Percentiles rank a stretch among this genome's conserved stretches.
phyloP scores from a whole-genome alignment of 2,329 filamentous ascomycete genomes.

The Aspergillus pseudonomiae region DNA sequence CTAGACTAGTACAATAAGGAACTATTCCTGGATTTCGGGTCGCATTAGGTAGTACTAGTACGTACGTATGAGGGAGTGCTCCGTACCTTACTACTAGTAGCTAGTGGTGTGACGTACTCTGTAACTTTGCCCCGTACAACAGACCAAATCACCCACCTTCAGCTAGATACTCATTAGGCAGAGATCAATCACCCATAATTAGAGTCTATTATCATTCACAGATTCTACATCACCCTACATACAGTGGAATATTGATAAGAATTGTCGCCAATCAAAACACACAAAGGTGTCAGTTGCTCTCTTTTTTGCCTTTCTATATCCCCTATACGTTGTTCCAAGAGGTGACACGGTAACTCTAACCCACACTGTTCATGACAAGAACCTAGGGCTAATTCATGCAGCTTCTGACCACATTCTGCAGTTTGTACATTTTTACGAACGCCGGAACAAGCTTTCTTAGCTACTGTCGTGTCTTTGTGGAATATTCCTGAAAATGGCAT shows the following conservation, averaged over 20 bases:
- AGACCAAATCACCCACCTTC: background rate
- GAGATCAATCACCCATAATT: background rate
- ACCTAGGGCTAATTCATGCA: background rate
- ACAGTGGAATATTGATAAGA: background rate
- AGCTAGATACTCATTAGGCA: background rate
- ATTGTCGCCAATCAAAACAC: background rate
- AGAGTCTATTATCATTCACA: background rate
- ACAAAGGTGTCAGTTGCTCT: background rate
- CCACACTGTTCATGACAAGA: background rate
- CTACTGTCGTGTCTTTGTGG: background rate
- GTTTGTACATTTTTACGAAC: background rate
- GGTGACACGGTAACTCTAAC: background rate
- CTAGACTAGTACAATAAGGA: background rate
- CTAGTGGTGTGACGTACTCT: background rate
- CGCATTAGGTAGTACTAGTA: too few relatives aligned
- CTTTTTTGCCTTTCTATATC: background rate
- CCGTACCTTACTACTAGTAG: background rate
- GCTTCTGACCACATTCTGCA: background rate
- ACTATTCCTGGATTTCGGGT: too few relatives aligned
- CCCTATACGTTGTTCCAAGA: background rate
- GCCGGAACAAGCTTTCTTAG: background rate
- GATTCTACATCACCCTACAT: background rate
- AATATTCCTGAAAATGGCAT: slow-evolving; percentile 62
- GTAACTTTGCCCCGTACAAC: background rate
- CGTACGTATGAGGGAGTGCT: background rate